A percentile compares a stretch with the other conserved stretches of the same genome.
phyloP scores from a whole-genome alignment of 164 flowering plant species.

The Magnolia changhungtana region DNA sequence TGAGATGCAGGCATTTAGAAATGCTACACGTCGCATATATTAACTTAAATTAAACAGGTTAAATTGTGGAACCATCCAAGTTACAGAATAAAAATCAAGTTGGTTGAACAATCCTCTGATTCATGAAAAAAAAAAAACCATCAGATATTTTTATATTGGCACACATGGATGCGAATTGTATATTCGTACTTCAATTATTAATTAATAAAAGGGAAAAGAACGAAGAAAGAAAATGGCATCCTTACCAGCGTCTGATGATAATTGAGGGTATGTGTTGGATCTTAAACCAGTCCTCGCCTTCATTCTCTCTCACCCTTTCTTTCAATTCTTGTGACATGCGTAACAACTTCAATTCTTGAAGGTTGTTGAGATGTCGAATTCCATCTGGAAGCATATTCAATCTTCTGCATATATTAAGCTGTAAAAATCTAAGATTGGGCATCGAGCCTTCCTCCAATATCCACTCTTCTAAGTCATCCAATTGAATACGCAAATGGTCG shows the following conservation, averaged over 20 bases:
- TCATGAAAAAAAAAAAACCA: too few species aligned
- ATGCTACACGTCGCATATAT: too few species aligned
- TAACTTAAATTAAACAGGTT: too few species aligned
- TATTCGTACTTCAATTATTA: too few species aligned
- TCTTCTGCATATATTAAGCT: neutral
- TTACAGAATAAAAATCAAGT: too few species aligned
- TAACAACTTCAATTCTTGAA: conserved; percentile 14
- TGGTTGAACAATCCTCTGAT: too few species aligned
- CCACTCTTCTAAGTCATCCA: conserved; percentile 18
- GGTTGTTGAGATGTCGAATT: conserved; percentile 13
- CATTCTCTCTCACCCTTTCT: neutral
- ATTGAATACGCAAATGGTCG: neutral
- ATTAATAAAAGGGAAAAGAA: too few species aligned
- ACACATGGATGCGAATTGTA: too few species aligned
- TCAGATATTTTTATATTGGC: too few species aligned
- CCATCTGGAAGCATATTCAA: conserved; percentile 28
- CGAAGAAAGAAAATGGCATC: too few species aligned
- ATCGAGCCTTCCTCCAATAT: conserved; percentile 23
- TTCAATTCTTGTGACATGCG: conserved; percentile 12
- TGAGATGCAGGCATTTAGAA: too few species aligned
- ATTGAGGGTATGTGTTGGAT: conserved; percentile 11
- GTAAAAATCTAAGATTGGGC: conserved; percentile 16
- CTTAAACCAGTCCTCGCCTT: conserved; percentile 9
- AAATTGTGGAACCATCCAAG: too few species aligned
- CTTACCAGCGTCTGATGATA: neutral